Base-by-base conservation (phyloP, 352 stramenopile species). In the Globisporangium abappressorium region DNA sequence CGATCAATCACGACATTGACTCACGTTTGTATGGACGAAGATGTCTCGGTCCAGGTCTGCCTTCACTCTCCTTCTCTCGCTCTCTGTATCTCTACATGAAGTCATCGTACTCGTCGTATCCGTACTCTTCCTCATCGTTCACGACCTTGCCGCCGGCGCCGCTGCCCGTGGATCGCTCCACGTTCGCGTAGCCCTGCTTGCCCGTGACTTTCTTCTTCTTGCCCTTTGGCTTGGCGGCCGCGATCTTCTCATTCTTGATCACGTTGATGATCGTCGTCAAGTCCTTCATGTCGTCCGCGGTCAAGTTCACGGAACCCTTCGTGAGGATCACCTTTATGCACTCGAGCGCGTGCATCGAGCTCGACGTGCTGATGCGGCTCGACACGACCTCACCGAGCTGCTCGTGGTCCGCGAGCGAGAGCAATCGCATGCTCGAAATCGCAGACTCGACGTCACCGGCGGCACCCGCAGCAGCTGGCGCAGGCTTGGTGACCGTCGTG, bases 161-260 rank as follows among this genome's bases (percentile, higher is more conserved):
- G 47, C 75, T 79, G 57, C 69, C 71, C 22, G 76, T 69, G 51
- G 64, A 75, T 26, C 83, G 83, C 71, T 94, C 86, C 18, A 94
- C 84, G 63, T 93, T 94, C 43, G 86, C 81, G 65, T 93, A 94
- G 43, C 86, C 84, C 71, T 93, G 82, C 60, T 90, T 90, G 62
- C 86, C 86, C 18, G 80, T 82, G 58, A 77, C 70, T 77, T 93
- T 93, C 81, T 93, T 94, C 75, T 94, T 94, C 80, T 94, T 94
- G 57, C 75, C 71, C 75, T 94, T 94, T 33, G 85, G 84, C 75
- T 94, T 94, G 51, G 86, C 81, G 14, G 81, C 76, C 24, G 78
- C 77, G 70, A 94, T 94, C 73, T 94, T 94, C 49, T 94, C 86
- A 73, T 94, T 94, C 79, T 94, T 92, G 68, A 94, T 88, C 57